Base-by-base conservation (phyloP, 345 rosid genomes). In the Murraya paniculata region DNA sequence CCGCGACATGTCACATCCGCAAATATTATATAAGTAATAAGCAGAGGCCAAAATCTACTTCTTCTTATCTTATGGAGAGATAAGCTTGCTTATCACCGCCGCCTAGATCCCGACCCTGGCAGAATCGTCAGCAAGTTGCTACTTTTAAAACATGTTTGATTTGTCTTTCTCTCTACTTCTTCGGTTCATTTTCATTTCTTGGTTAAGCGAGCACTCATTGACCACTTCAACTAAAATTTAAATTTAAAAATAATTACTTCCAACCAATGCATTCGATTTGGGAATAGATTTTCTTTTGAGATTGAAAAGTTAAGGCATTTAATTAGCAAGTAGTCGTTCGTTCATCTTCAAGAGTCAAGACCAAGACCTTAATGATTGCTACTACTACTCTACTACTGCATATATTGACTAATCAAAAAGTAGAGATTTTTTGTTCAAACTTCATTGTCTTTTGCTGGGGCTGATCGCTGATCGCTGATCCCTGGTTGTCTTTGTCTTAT, bases 81-180 rank as follows among this genome's bases (percentile, higher is more conserved):
- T 1, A 35, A 24, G 21, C n/a, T 39, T 68, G 75, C 82, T 80
- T 80, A 80, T 80, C 79, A 75, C 24, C 9, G 35, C 71, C 18
- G 55, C 56, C 75, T 53, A 0, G 50, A 45, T 45, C 4, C 18
- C 13, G 50, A 13, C 0, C 50, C 18, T 3, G 3, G 18, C 14
- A 45, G 50, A 45, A 18, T 28, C 2, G 50, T 55, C 58, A 5
- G 36, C 72, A n/a, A 78, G 35, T 38, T 59, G 41, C 66, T 33
- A 9, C 8, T 14, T 72, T 65, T 57, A 64, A 5, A 67, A 73
- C 10, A 41, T 9, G 28, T 22, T 1, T 10, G 4, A 3, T 18
- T 0, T 22, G 3, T 38, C 33, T n/a, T 45, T 5, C 0, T n/a
- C n/a, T n/a, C n/a, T n/a, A n/a, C 18, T 13, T 45, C 16, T 45